Evolutionary conservation across 2,329 filamentous ascomycete genomes (phyloP), one percentile per base, ranked within the genome.

Genomic region (Penicillium paneum): DNA sequence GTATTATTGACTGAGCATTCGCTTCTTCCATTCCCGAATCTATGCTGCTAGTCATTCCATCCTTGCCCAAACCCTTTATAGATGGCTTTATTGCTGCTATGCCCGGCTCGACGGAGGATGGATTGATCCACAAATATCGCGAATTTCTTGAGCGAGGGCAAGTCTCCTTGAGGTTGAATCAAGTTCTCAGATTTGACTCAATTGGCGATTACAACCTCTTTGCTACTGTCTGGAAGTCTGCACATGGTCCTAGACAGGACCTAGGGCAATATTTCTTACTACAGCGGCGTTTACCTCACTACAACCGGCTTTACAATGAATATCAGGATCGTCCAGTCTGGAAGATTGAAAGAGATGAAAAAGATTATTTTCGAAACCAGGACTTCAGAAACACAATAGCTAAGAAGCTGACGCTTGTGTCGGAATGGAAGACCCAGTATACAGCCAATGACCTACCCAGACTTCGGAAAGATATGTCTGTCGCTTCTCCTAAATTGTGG

Each of bases 401-500:
- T 17, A 42, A 17, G 24, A 42, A 42, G 24, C 39, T 42, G 24
- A 42, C 39, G 4, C 24, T 42, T 4, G 5, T 42, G 2, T 42
- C 39, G 7, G 39, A 42, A 42, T 42, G 39, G 39, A 17, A 42
- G 11, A 10, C 39, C 15, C 40, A 13, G 40, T 43, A 8, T 17
- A 17, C 26, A 11, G 8, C 11, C 8, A 49, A 47, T 10, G 19
- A 54, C 21, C 41, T 12, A 31, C 49, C 19, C 28, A 63, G 38
- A 19, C 48, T 63, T 45, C 57, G 56, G 15, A 52, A 57, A 32
- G 40, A 60, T 39, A 55, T 61, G 52, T 65, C 61, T 51, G 36
- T 64, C 15, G 35, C 61, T 43, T 56, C 55, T 39, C 43, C 6
- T 5, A 45, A 50, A n/a, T 42, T 61, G 44, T 64, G 57, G 58